Evolutionary conservation across 2,329 filamentous ascomycete species (phyloP), one percentile per base, ranked within the genome.

Genomic region (Aspergillus novoparasiticus): DNA sequence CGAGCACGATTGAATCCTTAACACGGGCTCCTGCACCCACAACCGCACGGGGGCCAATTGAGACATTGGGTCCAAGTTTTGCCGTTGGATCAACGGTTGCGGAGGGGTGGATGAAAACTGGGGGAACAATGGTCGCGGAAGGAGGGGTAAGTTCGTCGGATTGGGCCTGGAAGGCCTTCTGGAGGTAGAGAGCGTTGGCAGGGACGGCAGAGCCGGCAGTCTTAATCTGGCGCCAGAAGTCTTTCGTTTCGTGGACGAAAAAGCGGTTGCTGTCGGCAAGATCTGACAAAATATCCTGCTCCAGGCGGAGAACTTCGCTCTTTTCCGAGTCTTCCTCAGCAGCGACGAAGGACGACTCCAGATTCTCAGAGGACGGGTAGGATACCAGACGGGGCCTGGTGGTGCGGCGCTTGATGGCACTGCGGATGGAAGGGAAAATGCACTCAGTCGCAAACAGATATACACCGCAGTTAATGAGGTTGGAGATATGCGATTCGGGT

Each of bases 171-270:
- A 90, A 90, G 23, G 95, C 94, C 83, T 97, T 93, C 78, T 96
- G 93, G 60, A 99, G 88, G 81, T 99, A 99, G 39, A 99, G 87
- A 16, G 95, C 95, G 75, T 98, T 98, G 67, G 95, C 95, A 19
- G 95, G 95, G 32, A 99, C 93, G 57, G 95, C 95, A 6, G 94
- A 98, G 64, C 95, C 95, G 64, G 95, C 95, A 1, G 95, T 97
- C 87, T 99, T 99, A 87, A 99, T 98, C 85, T 99, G 95, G 72
- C 95, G 93, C 95, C 95, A 99, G 81, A 99, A 99, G 79, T 98
- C 95, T 83, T 96, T 96, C 69, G 94, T 98, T 84, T 99, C 95
- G 79, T 97, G 91, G 36, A 98, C 95, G 81, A 93, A 98, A 84
- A 99, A 99, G 79, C 95, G 92, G 82, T 96, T 95, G 86, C 88